Evolutionary conservation across 2,329 filamentous ascomycete genomes (phyloP), one percentile per base, ranked within the genome.

Genomic region (Penicillium verrucosum): DNA sequence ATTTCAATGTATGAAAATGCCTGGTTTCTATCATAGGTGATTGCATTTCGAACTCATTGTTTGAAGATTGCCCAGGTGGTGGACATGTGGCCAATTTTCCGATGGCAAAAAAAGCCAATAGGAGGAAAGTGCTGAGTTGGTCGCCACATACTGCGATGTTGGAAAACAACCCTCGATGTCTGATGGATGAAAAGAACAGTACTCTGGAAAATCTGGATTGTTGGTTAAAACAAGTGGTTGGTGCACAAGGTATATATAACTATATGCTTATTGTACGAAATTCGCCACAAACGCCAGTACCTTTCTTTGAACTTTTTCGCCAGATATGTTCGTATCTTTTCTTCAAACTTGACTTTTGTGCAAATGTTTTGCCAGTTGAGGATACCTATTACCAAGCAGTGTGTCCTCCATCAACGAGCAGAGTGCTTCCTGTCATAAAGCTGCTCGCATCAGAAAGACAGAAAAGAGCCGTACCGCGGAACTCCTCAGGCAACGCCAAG

Each of bases 321-420:
- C 40, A 52, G 12, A 29, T 38, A 37, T 29, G 10, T 12, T n/a
- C 2, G 5, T 51, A n/a, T 40, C 27, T 44, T 29, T 11, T 5
- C 23, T 9, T 32, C n/a, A 29, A 16, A 23, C 7, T 34, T 16
- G 29, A 34, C 30, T 47, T 34, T 38, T 25, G 10, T 5, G 36
- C 12, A 21, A 14, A 7, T 36, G 1, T 29, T 21, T 23, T n/a
- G 11, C 30, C 21, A 23, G 21, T 32, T 25, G 14, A 32, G 3
- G 7, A 47, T 6, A 25, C 32, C 38, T 14, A 45, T 65, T 61
- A 77, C 76, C 74, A 78, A 9, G 78, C 77, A 34, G 76, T 78
- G 68, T 91, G 88, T 0, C 88, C 88, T 11, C 88, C 88, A 67
- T 91, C 88, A 47, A 90, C 86, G 32, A 87, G 76, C 68, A 91